Conservation (phyloP, 345 rosid genomes). For the Trapa incisa region DNA sequence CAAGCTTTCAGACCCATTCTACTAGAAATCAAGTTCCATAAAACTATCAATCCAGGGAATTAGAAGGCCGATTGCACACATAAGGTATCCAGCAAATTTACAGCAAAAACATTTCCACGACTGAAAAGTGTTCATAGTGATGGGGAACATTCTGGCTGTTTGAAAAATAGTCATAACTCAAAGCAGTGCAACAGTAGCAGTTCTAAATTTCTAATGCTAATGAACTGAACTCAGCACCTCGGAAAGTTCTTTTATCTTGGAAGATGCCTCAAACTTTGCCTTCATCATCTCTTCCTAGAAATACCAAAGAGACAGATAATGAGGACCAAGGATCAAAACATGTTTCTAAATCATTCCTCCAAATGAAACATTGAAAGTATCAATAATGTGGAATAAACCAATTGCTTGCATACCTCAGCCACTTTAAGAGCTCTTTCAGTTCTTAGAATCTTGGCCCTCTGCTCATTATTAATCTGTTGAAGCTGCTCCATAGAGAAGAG, state of each 20-base stretch:
- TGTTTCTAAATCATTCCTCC: background rate
- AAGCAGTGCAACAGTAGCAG: too few relatives aligned
- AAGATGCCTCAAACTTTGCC: constrained; percentile 64
- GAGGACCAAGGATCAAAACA: background rate
- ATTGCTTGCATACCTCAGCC: constrained; percentile 56
- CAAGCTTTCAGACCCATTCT: too few relatives aligned
- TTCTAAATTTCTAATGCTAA: background rate
- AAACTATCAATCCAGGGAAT: too few relatives aligned
- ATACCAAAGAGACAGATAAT: background rate
- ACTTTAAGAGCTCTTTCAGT: constrained; percentile 83
- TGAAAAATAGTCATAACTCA: too few relatives aligned
- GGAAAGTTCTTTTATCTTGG: constrained; percentile 46
- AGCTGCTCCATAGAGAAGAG: constrained; percentile 37
- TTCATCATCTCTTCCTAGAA: constrained; percentile 76
- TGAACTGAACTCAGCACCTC: constrained; percentile 41
- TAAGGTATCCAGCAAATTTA: too few relatives aligned
- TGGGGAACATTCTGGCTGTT: too few relatives aligned
- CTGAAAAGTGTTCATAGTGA: too few relatives aligned
- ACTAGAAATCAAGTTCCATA: too few relatives aligned
- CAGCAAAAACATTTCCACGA: too few relatives aligned
- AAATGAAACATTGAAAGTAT: background rate
- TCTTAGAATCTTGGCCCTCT: constrained; percentile 58
- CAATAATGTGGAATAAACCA: background rate
- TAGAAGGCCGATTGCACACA: too few relatives aligned
- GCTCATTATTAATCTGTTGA: constrained; percentile 59